Percentiles rank a stretch among this genome's conserved stretches.
These are phyloP conservation scores for Euphorbia pulcherrima DNA, from an alignment of 345 rosid species.

Conservation along the genomic window DNA sequence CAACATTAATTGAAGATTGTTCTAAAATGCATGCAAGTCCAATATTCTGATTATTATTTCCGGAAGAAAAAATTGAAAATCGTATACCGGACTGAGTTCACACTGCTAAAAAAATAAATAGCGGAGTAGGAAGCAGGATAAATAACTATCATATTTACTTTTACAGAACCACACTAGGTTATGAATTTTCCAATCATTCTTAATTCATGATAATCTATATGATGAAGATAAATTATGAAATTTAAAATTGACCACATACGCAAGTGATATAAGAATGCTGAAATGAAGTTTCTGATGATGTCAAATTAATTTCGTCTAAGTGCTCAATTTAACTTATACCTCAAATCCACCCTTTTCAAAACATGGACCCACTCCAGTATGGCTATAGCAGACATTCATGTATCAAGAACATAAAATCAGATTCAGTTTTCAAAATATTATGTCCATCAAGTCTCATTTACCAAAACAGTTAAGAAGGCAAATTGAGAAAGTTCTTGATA, in stretches of 20 bases:
- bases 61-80: background rate
- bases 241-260: background rate
- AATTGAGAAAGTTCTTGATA: background rate
- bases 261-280: background rate
- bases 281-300: background rate
- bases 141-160: background rate
- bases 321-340: background rate
- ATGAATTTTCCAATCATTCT: background rate
- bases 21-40: slow-evolving; percentile 1
- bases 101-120: background rate
- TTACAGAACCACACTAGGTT: background rate
- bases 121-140: background rate
- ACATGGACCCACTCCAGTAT: background rate
- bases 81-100: background rate
- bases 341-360: background rate
- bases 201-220: background rate
- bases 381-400: background rate
- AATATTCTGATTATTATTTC: background rate
- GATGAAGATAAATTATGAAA: background rate
- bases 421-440: background rate
- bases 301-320: background rate
- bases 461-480: background rate
- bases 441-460: slow-evolving; percentile 3
- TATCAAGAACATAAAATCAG: background rate
- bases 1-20: background rate